phyloP scores from a whole-genome alignment of 495 filamentous ascomycete genomes.

The Penicillium ucsense region DNA sequence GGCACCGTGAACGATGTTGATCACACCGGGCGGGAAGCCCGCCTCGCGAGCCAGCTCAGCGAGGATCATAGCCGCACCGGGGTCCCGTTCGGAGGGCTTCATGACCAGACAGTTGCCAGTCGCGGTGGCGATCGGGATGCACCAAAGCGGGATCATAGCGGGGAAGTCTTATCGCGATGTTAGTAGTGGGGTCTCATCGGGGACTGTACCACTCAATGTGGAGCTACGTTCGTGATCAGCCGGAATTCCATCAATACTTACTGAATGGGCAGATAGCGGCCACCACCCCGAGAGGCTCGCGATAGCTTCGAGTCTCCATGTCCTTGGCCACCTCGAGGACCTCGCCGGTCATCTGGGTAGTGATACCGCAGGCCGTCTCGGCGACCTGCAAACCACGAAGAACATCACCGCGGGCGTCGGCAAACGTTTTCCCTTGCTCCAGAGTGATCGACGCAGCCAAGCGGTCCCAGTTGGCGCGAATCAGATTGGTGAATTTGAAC shows the following conservation, averaged over 20 bases:
- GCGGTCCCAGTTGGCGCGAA: conserved; percentile 92
- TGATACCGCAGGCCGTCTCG: conserved; percentile 90
- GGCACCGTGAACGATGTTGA: conserved; percentile 91
- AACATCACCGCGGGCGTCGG: conserved; percentile 91
- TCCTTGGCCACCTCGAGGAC: conserved; percentile 96
- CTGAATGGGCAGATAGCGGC: conserved; percentile 98
- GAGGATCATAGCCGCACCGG: conserved; percentile 97
- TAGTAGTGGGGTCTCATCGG: conserved; percentile 5
- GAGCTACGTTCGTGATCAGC: too few relatives aligned
- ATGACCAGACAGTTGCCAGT: conserved; percentile 91
- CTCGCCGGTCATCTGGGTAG: conserved; percentile 87
- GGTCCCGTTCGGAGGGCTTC: conserved; percentile 96
- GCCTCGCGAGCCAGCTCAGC: conserved; percentile 86
- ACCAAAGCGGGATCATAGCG: conserved; percentile 99
- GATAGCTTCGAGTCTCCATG: conserved; percentile 94
- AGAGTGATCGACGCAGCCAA: conserved; percentile 91
- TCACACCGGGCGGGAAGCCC: conserved; percentile 85
- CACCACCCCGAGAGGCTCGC: conserved; percentile 87
- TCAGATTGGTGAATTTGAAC: conserved; percentile 88
- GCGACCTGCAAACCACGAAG: conserved; percentile 93
- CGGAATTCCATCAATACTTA: conserved; percentile 34
- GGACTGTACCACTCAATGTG: neutral
- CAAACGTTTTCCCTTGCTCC: conserved; percentile 98
- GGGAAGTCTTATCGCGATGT: conserved; percentile 65
- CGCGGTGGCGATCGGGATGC: conserved; percentile 85